Conservation (phyloP, 2,329 filamentous ascomycete genomes). For the Colletotrichum spinosum region DNA sequence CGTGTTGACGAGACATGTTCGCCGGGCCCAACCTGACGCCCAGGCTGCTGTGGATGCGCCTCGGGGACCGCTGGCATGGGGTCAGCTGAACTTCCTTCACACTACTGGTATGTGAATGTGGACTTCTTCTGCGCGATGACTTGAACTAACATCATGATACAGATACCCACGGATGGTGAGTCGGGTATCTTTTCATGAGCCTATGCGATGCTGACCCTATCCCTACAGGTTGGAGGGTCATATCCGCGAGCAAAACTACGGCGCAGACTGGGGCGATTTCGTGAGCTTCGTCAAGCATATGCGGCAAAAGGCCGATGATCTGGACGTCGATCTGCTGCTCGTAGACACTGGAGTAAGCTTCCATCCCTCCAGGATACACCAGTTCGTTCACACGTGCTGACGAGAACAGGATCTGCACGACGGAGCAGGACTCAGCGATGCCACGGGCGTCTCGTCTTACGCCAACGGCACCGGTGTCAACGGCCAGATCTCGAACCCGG, state of each 20-base stretch:
- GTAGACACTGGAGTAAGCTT: constrained; percentile 65
- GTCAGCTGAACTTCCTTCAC: constrained; percentile 70
- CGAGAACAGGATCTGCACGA: constrained; percentile 69
- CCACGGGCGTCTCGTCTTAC: constrained; percentile 53
- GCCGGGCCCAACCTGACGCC: constrained; percentile 61
- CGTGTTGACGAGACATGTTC: constrained; percentile 48
- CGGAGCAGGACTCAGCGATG: constrained; percentile 72
- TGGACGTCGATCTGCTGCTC: constrained; percentile 70
- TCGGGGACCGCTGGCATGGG: constrained; percentile 66
- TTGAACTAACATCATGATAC: constrained; percentile 56
- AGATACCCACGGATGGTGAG: constrained; percentile 26
- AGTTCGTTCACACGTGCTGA: constrained; percentile 32
- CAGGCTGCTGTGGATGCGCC: constrained; percentile 56
- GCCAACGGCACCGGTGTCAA: constrained; percentile 52
- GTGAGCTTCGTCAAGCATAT: constrained; percentile 70
- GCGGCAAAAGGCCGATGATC: constrained; percentile 66
- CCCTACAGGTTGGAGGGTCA: constrained; percentile 65
- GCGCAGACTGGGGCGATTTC: constrained; percentile 75
- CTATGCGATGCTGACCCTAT: not conserved
- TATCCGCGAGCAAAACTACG: constrained; percentile 71
- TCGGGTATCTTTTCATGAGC: too few species aligned
- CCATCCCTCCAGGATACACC: not conserved
- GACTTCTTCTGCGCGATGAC: not conserved
- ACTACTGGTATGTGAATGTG: not conserved
- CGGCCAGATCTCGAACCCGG: constrained; percentile 63